These are phyloP conservation scores for Maudiozyma humilis DNA, from an alignment of 1,139 yeast genomes.

Conservation along the genomic window DNA sequence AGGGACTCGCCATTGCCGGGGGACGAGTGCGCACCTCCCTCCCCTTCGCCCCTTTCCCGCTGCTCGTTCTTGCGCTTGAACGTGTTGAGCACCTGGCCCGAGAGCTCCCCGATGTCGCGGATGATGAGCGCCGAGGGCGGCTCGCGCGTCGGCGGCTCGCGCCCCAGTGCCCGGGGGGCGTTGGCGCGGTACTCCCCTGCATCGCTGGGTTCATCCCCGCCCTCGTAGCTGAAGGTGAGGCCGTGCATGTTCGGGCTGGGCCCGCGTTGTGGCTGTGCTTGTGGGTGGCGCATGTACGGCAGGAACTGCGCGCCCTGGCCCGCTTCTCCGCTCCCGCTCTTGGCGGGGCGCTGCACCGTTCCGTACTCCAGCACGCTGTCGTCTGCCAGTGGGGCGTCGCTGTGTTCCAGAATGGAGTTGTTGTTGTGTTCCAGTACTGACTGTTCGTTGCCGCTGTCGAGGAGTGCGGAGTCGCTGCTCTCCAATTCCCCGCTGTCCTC, in stretches of 20 bases:
- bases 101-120: constrained; percentile 8
- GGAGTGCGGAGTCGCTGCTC: too few relatives aligned
- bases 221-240: constrained; percentile 1
- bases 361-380: constrained; percentile 7
- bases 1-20: not conserved
- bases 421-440: too few relatives aligned
- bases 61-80: constrained; percentile 10
- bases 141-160: constrained; percentile 1
- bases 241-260: not conserved
- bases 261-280: not conserved
- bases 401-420: too few relatives aligned
- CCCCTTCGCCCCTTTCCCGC: not conserved
- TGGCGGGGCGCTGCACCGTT: constrained; percentile 10
- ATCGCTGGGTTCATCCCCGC: constrained; percentile 1
- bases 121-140: constrained; percentile 10
- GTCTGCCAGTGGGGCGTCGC: too few relatives aligned
- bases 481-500: not conserved
- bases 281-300: constrained; percentile 4
- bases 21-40: not conserved
- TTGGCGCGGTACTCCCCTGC: constrained; percentile 1
- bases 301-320: constrained; percentile 3
- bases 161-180: not conserved
- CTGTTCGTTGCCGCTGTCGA: too few relatives aligned
- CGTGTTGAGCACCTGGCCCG: constrained; percentile 11
- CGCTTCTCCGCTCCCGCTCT: constrained; percentile 8